Percentiles rank a stretch among this genome's conserved stretches.
Evolutionary conservation across 1,284 basidiomycete species (phyloP).

Genomic region (Boletellus dicymbophilus): DNA sequence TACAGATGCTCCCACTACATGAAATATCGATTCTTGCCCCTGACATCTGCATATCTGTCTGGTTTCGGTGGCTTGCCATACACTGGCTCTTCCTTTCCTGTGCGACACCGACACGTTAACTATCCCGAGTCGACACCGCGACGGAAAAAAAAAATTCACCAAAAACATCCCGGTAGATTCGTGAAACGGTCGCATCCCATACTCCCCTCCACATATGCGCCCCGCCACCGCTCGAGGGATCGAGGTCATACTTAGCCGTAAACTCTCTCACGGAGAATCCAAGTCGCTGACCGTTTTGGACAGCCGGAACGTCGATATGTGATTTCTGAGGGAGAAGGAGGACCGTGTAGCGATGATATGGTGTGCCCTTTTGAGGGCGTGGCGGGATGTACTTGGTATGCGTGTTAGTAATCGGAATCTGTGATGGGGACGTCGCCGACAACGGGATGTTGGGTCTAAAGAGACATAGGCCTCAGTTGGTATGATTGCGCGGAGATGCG

Average conservation of each 20-base stretch:
- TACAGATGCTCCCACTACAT: slow-evolving; percentile 17
- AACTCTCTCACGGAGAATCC: slow-evolving; percentile 72
- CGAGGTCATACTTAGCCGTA: slow-evolving; percentile 53
- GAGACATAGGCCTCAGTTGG: not conserved
- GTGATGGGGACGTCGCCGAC: slow-evolving; percentile 52
- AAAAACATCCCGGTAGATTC: slow-evolving; percentile 68
- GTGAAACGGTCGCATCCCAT: slow-evolving; percentile 70
- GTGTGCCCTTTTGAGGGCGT: slow-evolving; percentile 83
- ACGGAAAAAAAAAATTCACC: slow-evolving; percentile 47
- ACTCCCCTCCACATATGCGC: slow-evolving; percentile 84
- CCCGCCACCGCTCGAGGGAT: slow-evolving; percentile 60
- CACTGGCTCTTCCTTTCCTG: slow-evolving; percentile 64
- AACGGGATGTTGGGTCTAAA: slow-evolving; percentile 80
- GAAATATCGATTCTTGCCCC: slow-evolving; percentile 55
- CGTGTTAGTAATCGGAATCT: slow-evolving; percentile 42
- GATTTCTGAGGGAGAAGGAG: slow-evolving; percentile 74
- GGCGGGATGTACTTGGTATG: slow-evolving; percentile 82
- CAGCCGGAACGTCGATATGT: slow-evolving; percentile 40
- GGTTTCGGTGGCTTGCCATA: slow-evolving; percentile 59
- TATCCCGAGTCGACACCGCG: slow-evolving; percentile 6
- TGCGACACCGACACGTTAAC: slow-evolving; percentile 6
- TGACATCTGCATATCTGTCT: slow-evolving; percentile 59
- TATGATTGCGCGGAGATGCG: not conserved
- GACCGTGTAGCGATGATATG: slow-evolving; percentile 84
- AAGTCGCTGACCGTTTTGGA: slow-evolving; percentile 43